These are phyloP conservation scores for Nicotiana rustica DNA, from an alignment of 305 asterid species.

Conservation along the genomic window DNA sequence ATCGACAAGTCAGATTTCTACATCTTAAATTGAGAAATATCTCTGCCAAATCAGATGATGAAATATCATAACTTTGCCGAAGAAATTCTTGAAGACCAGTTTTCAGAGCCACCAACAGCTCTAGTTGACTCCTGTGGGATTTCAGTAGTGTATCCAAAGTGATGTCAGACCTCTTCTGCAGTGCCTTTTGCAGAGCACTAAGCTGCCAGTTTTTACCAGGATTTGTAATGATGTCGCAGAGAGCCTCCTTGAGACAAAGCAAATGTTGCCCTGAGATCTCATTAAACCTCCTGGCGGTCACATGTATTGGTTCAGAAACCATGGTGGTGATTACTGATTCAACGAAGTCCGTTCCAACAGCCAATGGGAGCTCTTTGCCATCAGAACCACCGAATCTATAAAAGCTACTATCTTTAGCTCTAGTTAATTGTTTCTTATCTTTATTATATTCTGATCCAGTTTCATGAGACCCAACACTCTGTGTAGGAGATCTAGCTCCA, in stretches of 20 bases:
- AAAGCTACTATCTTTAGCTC: constrained; percentile 61
- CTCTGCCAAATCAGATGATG: constrained; percentile 79
- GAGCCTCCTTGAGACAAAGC: constrained; percentile 70
- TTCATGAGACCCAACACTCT: constrained; percentile 62
- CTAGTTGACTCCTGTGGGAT: constrained; percentile 70
- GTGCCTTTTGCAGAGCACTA: constrained; percentile 75
- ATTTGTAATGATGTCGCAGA: constrained; percentile 66
- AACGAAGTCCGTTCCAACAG: constrained; percentile 67
- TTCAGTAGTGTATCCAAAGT: constrained; percentile 70
- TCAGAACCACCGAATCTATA: constrained; percentile 52
- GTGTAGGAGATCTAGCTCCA: constrained; percentile 50
- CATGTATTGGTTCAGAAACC: constrained; percentile 77
- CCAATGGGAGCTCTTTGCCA: constrained; percentile 57
- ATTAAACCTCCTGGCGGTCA: constrained; percentile 65
- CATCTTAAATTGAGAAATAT: constrained; percentile 79
- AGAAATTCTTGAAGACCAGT: constrained; percentile 80
- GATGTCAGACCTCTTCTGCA: constrained; percentile 70
- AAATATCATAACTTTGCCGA: constrained; percentile 53
- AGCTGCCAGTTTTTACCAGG: constrained; percentile 81
- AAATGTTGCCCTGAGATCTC: constrained; percentile 65
- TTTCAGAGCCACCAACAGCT: constrained; percentile 84
- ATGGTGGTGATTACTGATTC: constrained; percentile 82
- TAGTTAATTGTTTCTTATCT: constrained; percentile 53
- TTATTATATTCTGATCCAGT: constrained; percentile 59
- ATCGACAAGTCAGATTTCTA: constrained; percentile 74